Percentiles rank a stretch among this genome's conserved stretches.
Evolutionary conservation across 306 rosid genomes (phyloP).

Genomic region (Pyrus bretschneideri): DNA sequence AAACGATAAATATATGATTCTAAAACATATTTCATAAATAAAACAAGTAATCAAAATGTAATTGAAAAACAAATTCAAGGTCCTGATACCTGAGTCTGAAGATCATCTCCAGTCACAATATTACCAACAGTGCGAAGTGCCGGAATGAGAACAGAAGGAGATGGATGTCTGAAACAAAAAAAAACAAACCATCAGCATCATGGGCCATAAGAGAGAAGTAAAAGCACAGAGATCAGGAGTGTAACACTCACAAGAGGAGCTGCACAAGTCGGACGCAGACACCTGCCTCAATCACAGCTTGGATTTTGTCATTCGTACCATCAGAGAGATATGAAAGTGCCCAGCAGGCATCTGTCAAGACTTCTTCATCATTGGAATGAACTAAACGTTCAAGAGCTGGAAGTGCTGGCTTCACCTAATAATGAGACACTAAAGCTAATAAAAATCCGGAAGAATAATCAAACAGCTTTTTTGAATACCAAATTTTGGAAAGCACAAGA

Average conservation of each 20-base stretch:
- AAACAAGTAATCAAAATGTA: not conserved
- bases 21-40: not conserved
- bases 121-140: slow-evolving; percentile 95
- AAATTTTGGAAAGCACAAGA: not conserved
- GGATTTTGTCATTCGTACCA: slow-evolving; percentile 90
- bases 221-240: not conserved
- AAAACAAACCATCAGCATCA: not conserved
- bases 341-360: slow-evolving; percentile 90
- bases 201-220: not conserved
- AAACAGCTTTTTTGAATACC: not conserved
- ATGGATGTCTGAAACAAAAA: slow-evolving; percentile 56
- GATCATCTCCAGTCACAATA: slow-evolving; percentile 87
- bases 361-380: slow-evolving; percentile 87
- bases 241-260: slow-evolving; percentile 67
- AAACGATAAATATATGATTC: not conserved
- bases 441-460: not conserved
- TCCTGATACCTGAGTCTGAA: slow-evolving; percentile 71
- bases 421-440: slow-evolving; percentile 3
- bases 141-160: slow-evolving; percentile 83
- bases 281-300: slow-evolving; percentile 88
- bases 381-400: slow-evolving; percentile 86
- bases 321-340: slow-evolving; percentile 87
- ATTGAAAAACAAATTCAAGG: not conserved
- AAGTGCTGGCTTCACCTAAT: slow-evolving; percentile 84
- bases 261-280: slow-evolving; percentile 69